Evolutionary conservation across 768 basidiomycete species (phyloP).

Genomic region (Hygrocybe punicea): DNA sequence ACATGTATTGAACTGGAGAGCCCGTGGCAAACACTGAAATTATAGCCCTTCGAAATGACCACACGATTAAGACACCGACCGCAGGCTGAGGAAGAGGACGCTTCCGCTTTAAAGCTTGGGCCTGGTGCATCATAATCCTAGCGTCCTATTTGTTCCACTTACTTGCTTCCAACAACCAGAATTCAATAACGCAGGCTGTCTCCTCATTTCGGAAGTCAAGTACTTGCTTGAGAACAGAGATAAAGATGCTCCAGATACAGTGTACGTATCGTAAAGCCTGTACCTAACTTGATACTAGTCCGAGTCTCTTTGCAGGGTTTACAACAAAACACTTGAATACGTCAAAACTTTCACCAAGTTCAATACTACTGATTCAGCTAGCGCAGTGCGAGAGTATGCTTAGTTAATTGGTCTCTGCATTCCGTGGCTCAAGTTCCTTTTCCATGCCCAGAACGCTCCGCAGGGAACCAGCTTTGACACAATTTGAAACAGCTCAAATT

Average conservation of each 20-base stretch:
- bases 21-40: not conserved
- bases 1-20: not conserved
- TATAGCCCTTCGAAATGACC: slow-evolving; percentile 46
- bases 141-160: not conserved
- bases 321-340: slow-evolving; percentile 90
- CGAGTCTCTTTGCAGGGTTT: slow-evolving; percentile 55
- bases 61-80: slow-evolving; percentile 64
- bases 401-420: not conserved
- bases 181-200: slow-evolving; percentile 87
- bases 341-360: slow-evolving; percentile 91
- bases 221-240: slow-evolving; percentile 84
- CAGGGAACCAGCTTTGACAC: slow-evolving; percentile 74
- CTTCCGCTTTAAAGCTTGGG: slow-evolving; percentile 78
- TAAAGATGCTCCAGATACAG: slow-evolving; percentile 83
- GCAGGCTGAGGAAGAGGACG: slow-evolving; percentile 77
- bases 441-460: slow-evolving; percentile 58
- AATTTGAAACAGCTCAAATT: slow-evolving; percentile 91
- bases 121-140: slow-evolving; percentile 38
- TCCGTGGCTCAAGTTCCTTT: not conserved
- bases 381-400: slow-evolving; percentile 84
- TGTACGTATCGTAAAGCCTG: slow-evolving; percentile 45
- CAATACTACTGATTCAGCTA: slow-evolving; percentile 77
- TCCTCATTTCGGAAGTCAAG: slow-evolving; percentile 90
- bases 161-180: slow-evolving; percentile 41
- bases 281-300: not conserved